Evolutionary conservation across 2,329 filamentous ascomycete genomes (phyloP), one percentile per base, ranked within the genome.

Genomic region (Lachnellula arida): DNA sequence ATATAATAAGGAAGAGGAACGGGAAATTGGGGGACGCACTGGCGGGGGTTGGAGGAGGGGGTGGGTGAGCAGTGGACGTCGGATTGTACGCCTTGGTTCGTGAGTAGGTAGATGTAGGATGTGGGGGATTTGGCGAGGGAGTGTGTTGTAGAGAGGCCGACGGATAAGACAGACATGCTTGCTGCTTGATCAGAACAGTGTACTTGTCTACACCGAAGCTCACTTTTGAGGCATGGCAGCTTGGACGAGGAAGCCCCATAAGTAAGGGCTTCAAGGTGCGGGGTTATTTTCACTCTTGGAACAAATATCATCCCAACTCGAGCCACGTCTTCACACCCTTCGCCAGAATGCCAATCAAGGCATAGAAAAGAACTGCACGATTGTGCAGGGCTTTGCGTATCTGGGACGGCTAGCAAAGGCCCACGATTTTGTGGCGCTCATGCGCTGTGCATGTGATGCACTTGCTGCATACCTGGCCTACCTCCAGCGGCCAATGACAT

Each of bases 91-190:
- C 50, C 50, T 19, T 43, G 42, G 19, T 53, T 25, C 11, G 44
- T 23, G 5, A 49, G 34, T 34, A 49, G 51, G 44, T 48, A 49
- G 22, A 54, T 54, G 35, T 49, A 54, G 17, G 43, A 23, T 12
- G 51, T 53, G 14, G 43, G 51, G 9, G 51, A 23, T 19, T 53
- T 48, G 23, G 40, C 39, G 5, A 47, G 34, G 44, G 43, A 22
- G 22, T 54, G 46, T 2, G 46, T 42, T 9, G 44, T 42, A 15
- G 51, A 54, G 25, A 54, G 51, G n/a, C 40, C 42, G 32, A 49
- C 44, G 44, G 14, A 32, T n/a, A 49, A 32, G 11, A 35, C 15
- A 17, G 46, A 44, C n/a, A 44, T n/a, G 22, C 39, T 40, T 32
- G 28, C 28, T 32, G 28, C 28, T 11, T 11, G 28, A 32, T 32